These are phyloP conservation scores for Capronia coronata DNA, from an alignment of 2,329 filamentous ascomycete genomes.

Conservation along the genomic window DNA sequence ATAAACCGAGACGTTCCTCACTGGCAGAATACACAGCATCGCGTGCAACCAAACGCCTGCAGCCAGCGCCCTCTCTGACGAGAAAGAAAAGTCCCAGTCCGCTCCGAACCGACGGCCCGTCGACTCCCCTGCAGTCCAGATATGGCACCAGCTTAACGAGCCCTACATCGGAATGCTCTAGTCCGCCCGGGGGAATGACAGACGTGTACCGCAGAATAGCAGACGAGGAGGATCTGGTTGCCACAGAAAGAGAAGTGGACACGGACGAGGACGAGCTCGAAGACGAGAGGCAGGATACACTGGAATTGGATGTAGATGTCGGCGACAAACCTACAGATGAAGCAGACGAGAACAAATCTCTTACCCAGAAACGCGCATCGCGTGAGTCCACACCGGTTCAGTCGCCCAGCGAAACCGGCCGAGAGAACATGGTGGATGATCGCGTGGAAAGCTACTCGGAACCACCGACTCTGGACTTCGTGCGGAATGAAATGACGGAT, in stretches of 20 bases:
- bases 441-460: constrained; percentile 28
- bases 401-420: constrained; percentile 9
- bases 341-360: background rate
- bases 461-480: constrained; percentile 31
- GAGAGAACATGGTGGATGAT: constrained; percentile 21
- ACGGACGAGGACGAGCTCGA: constrained; percentile 31
- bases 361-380: background rate
- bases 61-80: constrained; percentile 14
- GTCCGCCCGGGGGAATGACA: constrained; percentile 34
- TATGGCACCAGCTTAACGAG: constrained; percentile 27
- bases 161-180: constrained; percentile 33
- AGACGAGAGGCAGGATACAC: constrained; percentile 7
- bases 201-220: constrained; percentile 39
- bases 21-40: constrained; percentile 19
- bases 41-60: constrained; percentile 15
- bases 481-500: constrained; percentile 33
- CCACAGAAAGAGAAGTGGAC: constrained; percentile 30
- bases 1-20: constrained; percentile 22
- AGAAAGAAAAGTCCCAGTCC: constrained; percentile 32
- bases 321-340: constrained; percentile 2
- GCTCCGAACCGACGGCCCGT: constrained; percentile 15
- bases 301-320: constrained; percentile 7
- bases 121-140: constrained; percentile 25
- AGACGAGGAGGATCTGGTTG: constrained; percentile 35
- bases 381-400: constrained; percentile 16